Base-by-base conservation (phyloP, 352 stramenopile genomes). In the Pythium coloratum region DNA sequence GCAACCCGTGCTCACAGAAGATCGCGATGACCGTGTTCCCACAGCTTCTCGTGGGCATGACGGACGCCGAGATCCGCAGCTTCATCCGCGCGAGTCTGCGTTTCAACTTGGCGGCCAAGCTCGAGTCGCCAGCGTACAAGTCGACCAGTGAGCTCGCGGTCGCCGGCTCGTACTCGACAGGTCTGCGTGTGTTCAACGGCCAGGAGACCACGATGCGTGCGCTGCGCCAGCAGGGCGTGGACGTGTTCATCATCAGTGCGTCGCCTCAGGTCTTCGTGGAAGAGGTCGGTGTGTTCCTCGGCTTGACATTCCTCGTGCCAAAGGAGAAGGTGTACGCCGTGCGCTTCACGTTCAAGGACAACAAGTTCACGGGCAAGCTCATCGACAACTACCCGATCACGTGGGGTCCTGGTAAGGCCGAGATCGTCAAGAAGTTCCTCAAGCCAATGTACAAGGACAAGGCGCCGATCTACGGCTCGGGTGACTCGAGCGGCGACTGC, bases 231-330 rank as follows among this genome's bases (percentile, higher is more conserved):
- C 59, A 71, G 33, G 72, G 64, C 47, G 66, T 75, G 10, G 77
- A 84, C 34, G 78, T 89, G 18, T 87, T 82, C 69, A 71, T 89
- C 53, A 87, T 89, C 73, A 87, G 78, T 42, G 81, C 81, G 46
- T 87, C 81, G 18, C 81, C 81, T n/a, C 59, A 86, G 61, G 69
- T 83, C 4, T 88, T 76, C 51, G 81, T 81, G 18, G 77, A 82
- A 44, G 78, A 84, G 46, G 78, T 80, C 0, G 75, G 63, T 10
- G 64, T 59, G 14, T 62, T 89, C 20, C 62, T 77, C 9, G 80
- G 82, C 55, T 58, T 90, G 24, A 81, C 76, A 46, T 82, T 80
- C 73, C 64, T 78, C 61, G 78, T 90, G 44, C 80, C 82, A 13
- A 73, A 68, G 28, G 56, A 62, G 40, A 89, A 89, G 55, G 72